These are phyloP conservation scores for Wolfiporia cocos DNA, from an alignment of 1,284 basidiomycete species.

Conservation along the genomic window DNA sequence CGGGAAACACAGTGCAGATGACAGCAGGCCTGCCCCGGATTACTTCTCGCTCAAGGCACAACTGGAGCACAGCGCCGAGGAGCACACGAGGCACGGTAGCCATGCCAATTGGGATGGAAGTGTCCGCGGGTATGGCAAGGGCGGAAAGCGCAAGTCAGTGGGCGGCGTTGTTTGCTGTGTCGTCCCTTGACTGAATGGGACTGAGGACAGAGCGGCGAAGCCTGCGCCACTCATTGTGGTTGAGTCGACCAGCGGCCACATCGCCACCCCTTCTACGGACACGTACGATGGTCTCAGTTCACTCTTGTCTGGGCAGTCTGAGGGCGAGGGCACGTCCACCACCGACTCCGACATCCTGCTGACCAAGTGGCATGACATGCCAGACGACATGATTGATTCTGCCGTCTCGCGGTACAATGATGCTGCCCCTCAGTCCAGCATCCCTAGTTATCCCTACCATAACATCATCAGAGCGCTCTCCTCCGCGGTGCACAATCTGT, in stretches of 20 bases:
- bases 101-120: conserved; percentile 55
- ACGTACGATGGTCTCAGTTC: conserved; percentile 12
- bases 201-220: conserved; percentile 11
- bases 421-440: conserved; percentile 38
- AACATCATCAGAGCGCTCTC: conserved; percentile 64
- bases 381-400: conserved; percentile 62
- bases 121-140: conserved; percentile 45
- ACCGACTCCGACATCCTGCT: conserved; percentile 41
- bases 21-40: conserved; percentile 30
- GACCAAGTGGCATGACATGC: conserved; percentile 65
- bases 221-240: conserved; percentile 49
- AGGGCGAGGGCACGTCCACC: conserved; percentile 2
- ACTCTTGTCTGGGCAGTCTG: conserved; percentile 2
- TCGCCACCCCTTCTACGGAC: conserved; percentile 13
- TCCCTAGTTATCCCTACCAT: conserved; percentile 54
- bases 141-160: conserved; percentile 26
- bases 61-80: conserved; percentile 37
- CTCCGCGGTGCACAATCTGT: conserved; percentile 51
- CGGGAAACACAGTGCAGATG: conserved; percentile 23
- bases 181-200: conserved; percentile 1
- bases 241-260: conserved; percentile 38
- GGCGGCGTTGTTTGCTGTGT: conserved; percentile 3
- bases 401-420: conserved; percentile 43
- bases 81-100: conserved; percentile 17
- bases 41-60: conserved; percentile 60